Percentiles rank a stretch among this genome's conserved stretches.
These are phyloP conservation scores for Entomortierella parvispora DNA, from an alignment of 192 early-diverging fungal genomes.

Conservation along the genomic window DNA sequence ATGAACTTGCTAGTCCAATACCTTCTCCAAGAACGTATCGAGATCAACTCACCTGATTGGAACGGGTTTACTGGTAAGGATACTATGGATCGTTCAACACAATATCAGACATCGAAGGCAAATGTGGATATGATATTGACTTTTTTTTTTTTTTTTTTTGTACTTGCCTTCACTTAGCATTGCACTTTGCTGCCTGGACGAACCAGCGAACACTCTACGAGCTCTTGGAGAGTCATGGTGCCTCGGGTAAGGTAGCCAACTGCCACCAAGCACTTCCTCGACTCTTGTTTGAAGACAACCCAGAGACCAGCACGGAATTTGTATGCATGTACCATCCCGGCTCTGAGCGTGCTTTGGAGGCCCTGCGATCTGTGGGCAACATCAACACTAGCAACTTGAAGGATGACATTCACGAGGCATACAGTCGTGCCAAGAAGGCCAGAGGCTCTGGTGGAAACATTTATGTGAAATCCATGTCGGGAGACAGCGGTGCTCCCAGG, in stretches of 20 bases:
- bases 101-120: too few species aligned
- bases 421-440: constrained; percentile 39
- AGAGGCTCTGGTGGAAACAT: constrained; percentile 22
- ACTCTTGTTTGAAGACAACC: constrained; percentile 22
- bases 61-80: constrained; percentile 48
- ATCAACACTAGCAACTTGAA: constrained; percentile 23
- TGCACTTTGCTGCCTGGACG: constrained; percentile 50
- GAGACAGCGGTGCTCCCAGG: constrained; percentile 10
- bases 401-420: constrained; percentile 32
- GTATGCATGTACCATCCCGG: constrained; percentile 32
- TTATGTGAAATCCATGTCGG: constrained; percentile 36
- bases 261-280: constrained; percentile 37
- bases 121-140: too few species aligned
- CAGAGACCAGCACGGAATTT: constrained; percentile 7
- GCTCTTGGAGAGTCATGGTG: constrained; percentile 31
- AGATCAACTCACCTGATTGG: constrained; percentile 46
- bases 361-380: neutral
- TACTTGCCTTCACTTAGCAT: constrained; percentile 5
- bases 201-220: constrained; percentile 18
- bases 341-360: constrained; percentile 5
- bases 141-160: neutral
- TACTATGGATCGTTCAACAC: neutral
- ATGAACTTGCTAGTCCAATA: constrained; percentile 39
- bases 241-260: constrained; percentile 17
- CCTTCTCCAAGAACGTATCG: constrained; percentile 37